Evolutionary conservation across 2,329 filamentous ascomycete species (phyloP).

Genomic region (Clarireedia homoeocarpa): DNA sequence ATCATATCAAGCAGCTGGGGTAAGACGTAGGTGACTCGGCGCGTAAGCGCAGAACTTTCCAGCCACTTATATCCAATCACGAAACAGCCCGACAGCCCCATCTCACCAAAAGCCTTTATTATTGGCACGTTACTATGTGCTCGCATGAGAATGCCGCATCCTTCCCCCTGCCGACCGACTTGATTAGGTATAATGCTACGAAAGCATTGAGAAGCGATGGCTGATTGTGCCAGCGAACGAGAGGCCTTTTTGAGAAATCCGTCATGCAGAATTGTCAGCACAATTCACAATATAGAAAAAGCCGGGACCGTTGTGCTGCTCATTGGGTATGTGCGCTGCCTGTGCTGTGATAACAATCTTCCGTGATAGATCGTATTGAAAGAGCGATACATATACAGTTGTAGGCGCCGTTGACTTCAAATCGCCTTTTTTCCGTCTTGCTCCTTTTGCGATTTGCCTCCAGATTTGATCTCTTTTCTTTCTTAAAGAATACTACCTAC

Average conservation of each 20-base stretch:
- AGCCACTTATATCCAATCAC: conserved; percentile 16
- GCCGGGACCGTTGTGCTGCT: conserved; percentile 19
- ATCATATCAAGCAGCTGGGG: conserved; percentile 13
- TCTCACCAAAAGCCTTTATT: not conserved
- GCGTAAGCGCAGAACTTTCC: conserved; percentile 18
- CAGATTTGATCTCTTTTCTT: not conserved
- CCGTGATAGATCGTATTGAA: conserved; percentile 10
- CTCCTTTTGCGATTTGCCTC: conserved; percentile 17
- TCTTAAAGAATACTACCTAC: conserved; percentile 1
- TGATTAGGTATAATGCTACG: conserved; percentile 1
- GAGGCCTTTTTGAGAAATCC: conserved; percentile 11
- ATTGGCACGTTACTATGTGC: conserved; percentile 14
- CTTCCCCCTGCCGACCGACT: not conserved
- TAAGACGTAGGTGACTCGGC: conserved; percentile 12
- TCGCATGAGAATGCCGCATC: not conserved
- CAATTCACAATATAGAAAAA: conserved; percentile 21
- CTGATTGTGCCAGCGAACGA: not conserved
- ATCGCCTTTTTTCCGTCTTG: conserved; percentile 15
- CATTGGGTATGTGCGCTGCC: conserved; percentile 15
- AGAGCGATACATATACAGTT: conserved; percentile 27
- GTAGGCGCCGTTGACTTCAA: conserved; percentile 24
- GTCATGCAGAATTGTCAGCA: conserved; percentile 25
- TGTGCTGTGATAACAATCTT: conserved; percentile 17
- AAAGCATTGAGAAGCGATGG: not conserved
- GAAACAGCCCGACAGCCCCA: conserved; percentile 7